A percentile compares a stretch with the other conserved stretches of the same genome.
Evolutionary conservation across 2,329 filamentous ascomycete species (phyloP).

Genomic region (Penicillium sp.): DNA sequence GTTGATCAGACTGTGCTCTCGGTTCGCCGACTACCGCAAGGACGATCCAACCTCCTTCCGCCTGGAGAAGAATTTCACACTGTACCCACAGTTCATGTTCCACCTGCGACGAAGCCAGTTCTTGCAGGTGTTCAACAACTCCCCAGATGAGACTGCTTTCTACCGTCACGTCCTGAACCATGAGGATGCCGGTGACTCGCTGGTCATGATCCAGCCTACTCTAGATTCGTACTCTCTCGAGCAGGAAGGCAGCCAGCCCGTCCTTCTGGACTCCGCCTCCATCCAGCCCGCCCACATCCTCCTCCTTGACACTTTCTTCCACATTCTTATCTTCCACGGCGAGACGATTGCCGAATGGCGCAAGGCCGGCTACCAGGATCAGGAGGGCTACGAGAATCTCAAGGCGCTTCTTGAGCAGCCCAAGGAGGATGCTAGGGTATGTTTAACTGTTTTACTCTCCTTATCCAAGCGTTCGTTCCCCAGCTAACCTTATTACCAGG

Average conservation of each 20-base stretch:
- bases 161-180: conserved; percentile 96
- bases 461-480: not conserved
- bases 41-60: conserved; percentile 97
- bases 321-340: conserved; percentile 98
- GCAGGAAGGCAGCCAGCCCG: conserved; percentile 87
- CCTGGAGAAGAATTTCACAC: conserved; percentile 96
- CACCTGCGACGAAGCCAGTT: conserved; percentile 96
- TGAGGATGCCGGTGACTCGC: conserved; percentile 93
- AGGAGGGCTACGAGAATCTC: conserved; percentile 98
- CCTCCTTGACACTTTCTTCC: conserved; percentile 97
- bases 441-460: conserved; percentile 38
- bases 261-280: conserved; percentile 93
- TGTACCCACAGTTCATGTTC: conserved; percentile 99
- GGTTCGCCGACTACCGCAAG: conserved; percentile 97
- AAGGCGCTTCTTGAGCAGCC: conserved; percentile 83
- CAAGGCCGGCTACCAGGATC: conserved; percentile 96
- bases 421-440: conserved; percentile 92
- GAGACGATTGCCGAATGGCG: conserved; percentile 98
- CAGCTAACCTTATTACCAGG: conserved; percentile 55
- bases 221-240: conserved; percentile 97
- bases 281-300: conserved; percentile 94
- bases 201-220: conserved; percentile 98
- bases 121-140: conserved; percentile 99
- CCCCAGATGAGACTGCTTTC: conserved; percentile 98
- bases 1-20: conserved; percentile 93